Conservation (phyloP, 441 rosid genomes). For the Eruca vesicaria region DNA sequence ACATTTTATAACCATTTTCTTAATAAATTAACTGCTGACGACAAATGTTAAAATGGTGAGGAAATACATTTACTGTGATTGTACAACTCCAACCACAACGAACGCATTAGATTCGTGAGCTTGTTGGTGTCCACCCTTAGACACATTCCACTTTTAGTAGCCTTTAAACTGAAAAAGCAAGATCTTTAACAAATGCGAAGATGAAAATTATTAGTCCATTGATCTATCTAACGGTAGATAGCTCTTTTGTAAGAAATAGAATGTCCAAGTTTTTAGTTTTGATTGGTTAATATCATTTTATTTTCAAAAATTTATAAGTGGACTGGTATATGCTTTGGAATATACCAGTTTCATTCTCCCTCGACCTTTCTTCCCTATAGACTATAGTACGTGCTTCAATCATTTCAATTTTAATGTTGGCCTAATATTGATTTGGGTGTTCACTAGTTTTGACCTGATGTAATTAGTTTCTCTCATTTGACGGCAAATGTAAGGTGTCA, state of each 20-base stretch:
- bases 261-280: slow-evolving; percentile 21
- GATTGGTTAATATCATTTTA: slow-evolving; percentile 29
- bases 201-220: slow-evolving; percentile 30
- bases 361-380: slow-evolving; percentile 15
- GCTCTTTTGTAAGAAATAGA: slow-evolving; percentile 19
- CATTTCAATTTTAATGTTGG: slow-evolving; percentile 34
- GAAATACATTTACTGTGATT: slow-evolving; percentile 5
- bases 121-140: slow-evolving; percentile 21
- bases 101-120: slow-evolving; percentile 33
- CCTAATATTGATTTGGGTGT: slow-evolving; percentile 3
- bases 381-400: slow-evolving; percentile 31
- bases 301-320: slow-evolving; percentile 21
- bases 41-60: neutral
- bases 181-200: slow-evolving; percentile 30
- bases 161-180: slow-evolving; percentile 32
- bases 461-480: slow-evolving; percentile 11
- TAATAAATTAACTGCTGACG: neutral
- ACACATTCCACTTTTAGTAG: slow-evolving; percentile 28
- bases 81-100: slow-evolving; percentile 10
- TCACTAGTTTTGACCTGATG: slow-evolving; percentile 20
- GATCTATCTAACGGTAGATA: slow-evolving; percentile 35
- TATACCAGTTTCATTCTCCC: slow-evolving; percentile 31
- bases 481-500: slow-evolving; percentile 25
- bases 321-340: slow-evolving; percentile 30
- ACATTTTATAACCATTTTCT: neutral